Base-by-base conservation (phyloP, 2,329 filamentous ascomycete species). In the Cladorrhinum sp. region DNA sequence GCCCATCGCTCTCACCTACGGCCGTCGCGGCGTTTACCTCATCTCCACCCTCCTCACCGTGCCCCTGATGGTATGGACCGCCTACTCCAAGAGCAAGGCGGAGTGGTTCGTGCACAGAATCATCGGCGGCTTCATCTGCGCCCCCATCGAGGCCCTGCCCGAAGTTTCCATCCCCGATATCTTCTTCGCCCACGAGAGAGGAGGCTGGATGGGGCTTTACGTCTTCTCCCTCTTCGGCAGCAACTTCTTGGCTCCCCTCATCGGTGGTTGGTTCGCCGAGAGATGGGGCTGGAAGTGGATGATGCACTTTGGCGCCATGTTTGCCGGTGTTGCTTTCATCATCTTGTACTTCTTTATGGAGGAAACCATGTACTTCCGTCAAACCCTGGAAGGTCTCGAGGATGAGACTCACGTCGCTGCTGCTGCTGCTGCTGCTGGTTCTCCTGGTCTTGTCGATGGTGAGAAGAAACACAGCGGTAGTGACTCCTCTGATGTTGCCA, bases 291-390 rank as follows among this genome's bases (percentile, higher is more conserved):
- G 80, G 80, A 63, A 75, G 58, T 83, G 80, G 79, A 75, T 77
- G 16, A 73, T 81, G 71, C 78, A 80, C 65, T 84, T 81, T 75
- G 79, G 79, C 33, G 80, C 83, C 3, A 85, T 87, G 26, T 77
- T 86, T 64, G 70, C 73, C 2, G 81, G 72, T 0, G 70, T 79
- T 1, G 75, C 73, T 9, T 79, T 82, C 39, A 66, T 86, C 18
- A 76, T 84, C 64, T 71, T 82, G 1, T 85, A 84, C 72, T 81
- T 86, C 66, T 79, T 81, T 69, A 79, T 85, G 75, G 84, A 86
- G 69, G 84, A 86, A 70, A 85, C 84, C 4, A 86, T 83, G 68
- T 85, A 80, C 67, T 70, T 74, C 55, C 77, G 79, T 12, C 59
- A 69, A 4, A 74, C 73, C 6, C 57, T 72, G 55, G 73, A 74